Base-by-base conservation (phyloP, 108 stramenopile species). In the Mayamaea pseudoterrestris region DNA sequence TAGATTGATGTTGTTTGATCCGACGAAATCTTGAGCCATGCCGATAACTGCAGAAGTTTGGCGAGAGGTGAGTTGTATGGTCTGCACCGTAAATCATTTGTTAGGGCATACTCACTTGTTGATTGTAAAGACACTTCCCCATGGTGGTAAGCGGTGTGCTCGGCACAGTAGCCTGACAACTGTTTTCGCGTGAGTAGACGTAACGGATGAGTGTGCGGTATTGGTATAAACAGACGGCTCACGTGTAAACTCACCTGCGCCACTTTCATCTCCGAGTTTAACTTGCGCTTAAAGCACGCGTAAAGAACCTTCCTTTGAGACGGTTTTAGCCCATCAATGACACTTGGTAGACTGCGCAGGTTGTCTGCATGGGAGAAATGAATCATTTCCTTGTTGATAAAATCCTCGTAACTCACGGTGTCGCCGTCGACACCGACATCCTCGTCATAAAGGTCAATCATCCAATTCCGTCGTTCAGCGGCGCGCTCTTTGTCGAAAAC, bases 1-100 rank as follows among this genome's bases (percentile, higher is more conserved):
- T 13, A 97, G 90, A 56, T 96, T 95, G 48, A 99, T 67, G 62
- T 99, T 99, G 75, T 98, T 98, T 41, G 91, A 85, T 18, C 97
- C 99, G 14, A 81, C 74, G 51, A 80, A 99, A 28, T 74, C 64
- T 56, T 99, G 99, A 11, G 99, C 99, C 97, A 99, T 96, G 14
- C 80, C 82, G 42, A 89, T 76, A 32, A 96, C 78, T 71, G 55
- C 44, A 30, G 29, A 35, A 14, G 5, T 30, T 3, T 11, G 2
- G n/a, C 18, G 1, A 35, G 24, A 0, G n/a, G 30, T 39, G 16
- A 39, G 37, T 18, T 39, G 5, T 3, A 39, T 8, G 8, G 3
- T 39, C 1, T 22, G 17, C 29, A 1, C 18, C 0, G 32, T 29
- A 17, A 13, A 3, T 6, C 9, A 17, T 2, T 16, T 18, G 25